Percentiles rank a stretch among this genome's conserved stretches.
These are phyloP conservation scores for Metarhizium album DNA, from an alignment of 2,329 filamentous ascomycete species.

Conservation along the genomic window DNA sequence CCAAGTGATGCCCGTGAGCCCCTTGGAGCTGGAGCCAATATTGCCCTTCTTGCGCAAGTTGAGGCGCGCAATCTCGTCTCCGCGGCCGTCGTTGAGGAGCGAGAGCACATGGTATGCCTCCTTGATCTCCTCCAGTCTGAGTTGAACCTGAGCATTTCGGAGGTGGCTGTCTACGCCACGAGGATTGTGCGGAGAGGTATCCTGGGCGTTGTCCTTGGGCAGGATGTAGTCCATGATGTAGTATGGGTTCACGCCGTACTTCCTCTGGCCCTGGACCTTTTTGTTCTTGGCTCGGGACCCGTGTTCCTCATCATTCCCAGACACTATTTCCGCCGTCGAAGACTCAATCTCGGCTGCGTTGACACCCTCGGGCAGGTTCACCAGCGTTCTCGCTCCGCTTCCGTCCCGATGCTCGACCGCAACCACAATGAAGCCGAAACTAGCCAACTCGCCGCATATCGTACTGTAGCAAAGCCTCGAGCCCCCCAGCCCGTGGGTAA, in stretches of 20 bases:
- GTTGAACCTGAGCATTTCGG: slow-evolving; percentile 49
- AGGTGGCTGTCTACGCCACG: slow-evolving; percentile 50
- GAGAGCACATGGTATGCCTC: slow-evolving; percentile 48
- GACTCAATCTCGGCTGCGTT: slow-evolving; percentile 21
- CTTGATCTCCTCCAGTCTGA: slow-evolving; percentile 53
- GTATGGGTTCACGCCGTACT: slow-evolving; percentile 20
- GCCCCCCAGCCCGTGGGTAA: slow-evolving; percentile 56
- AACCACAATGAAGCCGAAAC: slow-evolving; percentile 54
- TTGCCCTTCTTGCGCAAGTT: slow-evolving; percentile 49
- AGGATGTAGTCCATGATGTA: slow-evolving; percentile 53
- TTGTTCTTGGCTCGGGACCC: slow-evolving; percentile 20
- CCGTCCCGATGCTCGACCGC: slow-evolving; percentile 57
- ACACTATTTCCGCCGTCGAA: slow-evolving; percentile 16
- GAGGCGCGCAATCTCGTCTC: slow-evolving; percentile 34
- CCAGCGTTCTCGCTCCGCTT: slow-evolving; percentile 47
- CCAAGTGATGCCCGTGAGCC: slow-evolving; percentile 46
- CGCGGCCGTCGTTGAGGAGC: slow-evolving; percentile 43
- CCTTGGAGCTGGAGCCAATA: slow-evolving; percentile 46
- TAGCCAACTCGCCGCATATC: slow-evolving; percentile 55
- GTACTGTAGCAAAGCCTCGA: slow-evolving; percentile 52
- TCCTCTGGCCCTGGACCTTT: slow-evolving; percentile 18
- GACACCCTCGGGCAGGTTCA: slow-evolving; percentile 40
- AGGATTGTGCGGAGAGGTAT: slow-evolving; percentile 43
- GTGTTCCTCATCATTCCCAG: slow-evolving; percentile 10
- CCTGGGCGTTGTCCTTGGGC: slow-evolving; percentile 40